Evolutionary conservation across 1,284 basidiomycete genomes (phyloP), one percentile per base, ranked within the genome.

Genomic region (Papiliotrema laurentii): DNA sequence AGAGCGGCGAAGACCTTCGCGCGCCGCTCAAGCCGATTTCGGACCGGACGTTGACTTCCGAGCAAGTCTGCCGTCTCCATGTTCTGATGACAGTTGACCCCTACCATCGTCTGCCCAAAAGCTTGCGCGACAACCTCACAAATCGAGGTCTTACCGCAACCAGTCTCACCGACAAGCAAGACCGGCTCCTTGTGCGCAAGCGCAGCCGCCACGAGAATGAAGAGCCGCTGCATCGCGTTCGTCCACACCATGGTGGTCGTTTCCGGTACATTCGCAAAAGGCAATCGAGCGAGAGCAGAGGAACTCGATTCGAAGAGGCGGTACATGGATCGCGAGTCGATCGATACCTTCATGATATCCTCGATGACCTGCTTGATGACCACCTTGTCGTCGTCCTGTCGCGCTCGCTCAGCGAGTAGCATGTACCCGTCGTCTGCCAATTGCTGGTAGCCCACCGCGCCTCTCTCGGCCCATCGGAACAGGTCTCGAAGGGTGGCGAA

Each of bases 11-110:
- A 61, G 41, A 69, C 58, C 50, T 59, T 61, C 10, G 61, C 59
- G 21, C 76, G 73, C n/a, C 75, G 63, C 11, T 74, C 72, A 3
- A 74, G 68, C 31, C 88, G 83, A 72, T 92, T 92, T 22, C 96
- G 84, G n/a, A 94, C 76, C 2, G 96, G 96, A 31, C 96, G 82
- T 62, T 97, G 82, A 28, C 91, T 89, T 33, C 96, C 96, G 43
- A 98, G 88, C 34, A 99, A 77, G 72, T 99, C 96, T 7, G 94
- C 90, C 0, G 94, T 96, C 75, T 99, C 96, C n/a, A 94, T 98
- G 68, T 97, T 98, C 71, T 97, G 93, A 71, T 99, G 96, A 66
- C 94, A 98, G 65, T 90, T 97, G 61, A 99, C 82, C 6, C 83
- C 80, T 58, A 86, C 78, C 16, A 99, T 77, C 34, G 74, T 75